phyloP scores from a whole-genome alignment of 371 early-diverging fungal species.

The Mucor plumbeus region DNA sequence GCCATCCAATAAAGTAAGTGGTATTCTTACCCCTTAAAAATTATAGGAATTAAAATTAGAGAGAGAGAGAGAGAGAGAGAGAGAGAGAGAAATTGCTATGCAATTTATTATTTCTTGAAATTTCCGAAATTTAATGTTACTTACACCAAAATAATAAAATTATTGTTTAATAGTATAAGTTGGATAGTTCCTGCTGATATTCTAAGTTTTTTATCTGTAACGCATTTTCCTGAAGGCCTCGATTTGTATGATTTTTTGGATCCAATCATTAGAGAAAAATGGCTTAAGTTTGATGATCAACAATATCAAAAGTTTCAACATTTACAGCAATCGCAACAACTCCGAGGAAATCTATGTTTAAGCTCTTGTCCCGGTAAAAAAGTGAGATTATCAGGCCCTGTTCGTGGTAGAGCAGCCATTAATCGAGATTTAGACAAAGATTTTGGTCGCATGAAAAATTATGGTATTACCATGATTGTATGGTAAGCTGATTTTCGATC shows the following conservation, averaged over 20 bases:
- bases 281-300: constrained; percentile 4
- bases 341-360: constrained; percentile 68
- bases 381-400: constrained; percentile 79
- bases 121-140: background rate
- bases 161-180: constrained; percentile 43
- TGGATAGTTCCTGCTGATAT: constrained; percentile 61
- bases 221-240: constrained; percentile 38
- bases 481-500: constrained; percentile 55
- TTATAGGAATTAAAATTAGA: background rate
- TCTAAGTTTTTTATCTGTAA: constrained; percentile 35
- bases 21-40: background rate
- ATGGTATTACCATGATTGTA: constrained; percentile 69
- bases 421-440: constrained; percentile 76
- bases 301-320: constrained; percentile 2
- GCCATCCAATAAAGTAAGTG: constrained; percentile 62
- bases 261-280: constrained; percentile 24
- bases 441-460: constrained; percentile 65
- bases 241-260: constrained; percentile 52
- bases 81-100: background rate
- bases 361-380: constrained; percentile 87
- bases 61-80: too few species aligned
- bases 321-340: background rate
- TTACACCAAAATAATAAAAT: background rate
- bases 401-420: constrained; percentile 76
- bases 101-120: background rate